These are phyloP conservation scores for Hyphodiscus hymeniophilus DNA, from an alignment of 495 filamentous ascomycete genomes.

Conservation along the genomic window DNA sequence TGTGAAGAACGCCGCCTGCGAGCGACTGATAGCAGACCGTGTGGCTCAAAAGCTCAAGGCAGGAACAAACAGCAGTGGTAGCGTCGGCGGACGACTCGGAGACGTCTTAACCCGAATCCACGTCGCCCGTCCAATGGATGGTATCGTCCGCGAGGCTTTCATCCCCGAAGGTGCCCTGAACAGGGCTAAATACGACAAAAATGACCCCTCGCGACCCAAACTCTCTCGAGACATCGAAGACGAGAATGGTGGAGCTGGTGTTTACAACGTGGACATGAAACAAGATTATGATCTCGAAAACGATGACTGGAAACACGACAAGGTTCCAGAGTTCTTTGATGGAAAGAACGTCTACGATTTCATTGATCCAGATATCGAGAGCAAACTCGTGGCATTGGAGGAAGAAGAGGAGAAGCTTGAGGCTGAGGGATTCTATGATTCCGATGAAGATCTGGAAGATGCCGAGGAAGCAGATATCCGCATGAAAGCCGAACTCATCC, in stretches of 20 bases:
- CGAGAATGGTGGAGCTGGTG: slow-evolving; percentile 88
- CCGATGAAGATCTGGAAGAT: slow-evolving; percentile 58
- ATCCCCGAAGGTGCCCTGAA: slow-evolving; percentile 80
- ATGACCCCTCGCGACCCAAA: slow-evolving; percentile 68
- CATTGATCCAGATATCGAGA: slow-evolving; percentile 92
- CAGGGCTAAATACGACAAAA: slow-evolving; percentile 80
- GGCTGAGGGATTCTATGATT: slow-evolving; percentile 59
- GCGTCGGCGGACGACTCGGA: slow-evolving; percentile 66
- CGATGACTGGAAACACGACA: slow-evolving; percentile 90
- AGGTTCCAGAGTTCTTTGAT: slow-evolving; percentile 84
- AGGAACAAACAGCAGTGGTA: slow-evolving; percentile 64
- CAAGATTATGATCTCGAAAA: slow-evolving; percentile 78
- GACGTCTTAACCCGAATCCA: slow-evolving; percentile 91
- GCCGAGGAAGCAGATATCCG: slow-evolving; percentile 78
- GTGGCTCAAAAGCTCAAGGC: slow-evolving; percentile 94
- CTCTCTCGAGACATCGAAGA: slow-evolving; percentile 85
- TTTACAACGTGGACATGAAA: slow-evolving; percentile 87
- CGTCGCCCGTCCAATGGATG: slow-evolving; percentile 84
- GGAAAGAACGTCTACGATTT: slow-evolving; percentile 97
- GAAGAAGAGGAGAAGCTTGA: slow-evolving; percentile 90
- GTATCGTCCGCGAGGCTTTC: slow-evolving; percentile 67
- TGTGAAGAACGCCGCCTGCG: slow-evolving; percentile 91
- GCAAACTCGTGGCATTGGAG: slow-evolving; percentile 81
- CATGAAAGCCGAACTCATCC: slow-evolving; percentile 89
- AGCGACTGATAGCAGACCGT: slow-evolving; percentile 82